A percentile compares a stretch with the other conserved stretches of the same genome.
Conservation (phyloP, 164 flowering plant genomes). For the Dillenia suffruticosa region DNA sequence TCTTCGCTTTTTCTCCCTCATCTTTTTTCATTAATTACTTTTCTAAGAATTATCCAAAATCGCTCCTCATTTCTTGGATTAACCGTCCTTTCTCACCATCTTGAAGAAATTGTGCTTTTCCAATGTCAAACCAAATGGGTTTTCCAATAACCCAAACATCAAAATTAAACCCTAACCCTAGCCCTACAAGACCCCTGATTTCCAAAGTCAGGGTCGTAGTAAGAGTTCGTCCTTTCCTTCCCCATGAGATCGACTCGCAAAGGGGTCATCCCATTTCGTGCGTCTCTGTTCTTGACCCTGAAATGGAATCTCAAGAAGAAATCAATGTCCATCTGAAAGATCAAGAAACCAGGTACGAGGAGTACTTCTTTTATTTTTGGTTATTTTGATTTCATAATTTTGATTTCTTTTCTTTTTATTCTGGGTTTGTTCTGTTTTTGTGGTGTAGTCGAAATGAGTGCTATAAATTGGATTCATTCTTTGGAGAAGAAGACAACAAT, state of each 20-base stretch:
- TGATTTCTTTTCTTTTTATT: background rate
- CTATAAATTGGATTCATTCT: conserved; percentile 75
- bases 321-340: conserved; percentile 72
- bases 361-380: background rate
- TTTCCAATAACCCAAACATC: too few species aligned
- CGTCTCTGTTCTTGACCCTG: conserved; percentile 35
- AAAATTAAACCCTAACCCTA: too few species aligned
- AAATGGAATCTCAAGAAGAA: conserved; percentile 30
- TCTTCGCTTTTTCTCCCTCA: too few species aligned
- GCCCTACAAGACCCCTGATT: background rate
- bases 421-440: conserved; percentile 5
- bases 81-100: too few species aligned
- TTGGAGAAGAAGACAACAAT: conserved; percentile 52
- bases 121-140: too few species aligned
- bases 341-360: conserved; percentile 41
- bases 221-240: conserved; percentile 80
- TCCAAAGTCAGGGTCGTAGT: conserved; percentile 73
- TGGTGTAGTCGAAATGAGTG: conserved; percentile 71
- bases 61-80: too few species aligned
- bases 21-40: too few species aligned
- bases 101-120: too few species aligned
- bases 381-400: background rate
- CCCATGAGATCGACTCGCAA: conserved; percentile 32
- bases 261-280: conserved; percentile 36
- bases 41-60: too few species aligned